Conservation (phyloP, 108 stramenopile species). For the Skeletonema tropicum region DNA sequence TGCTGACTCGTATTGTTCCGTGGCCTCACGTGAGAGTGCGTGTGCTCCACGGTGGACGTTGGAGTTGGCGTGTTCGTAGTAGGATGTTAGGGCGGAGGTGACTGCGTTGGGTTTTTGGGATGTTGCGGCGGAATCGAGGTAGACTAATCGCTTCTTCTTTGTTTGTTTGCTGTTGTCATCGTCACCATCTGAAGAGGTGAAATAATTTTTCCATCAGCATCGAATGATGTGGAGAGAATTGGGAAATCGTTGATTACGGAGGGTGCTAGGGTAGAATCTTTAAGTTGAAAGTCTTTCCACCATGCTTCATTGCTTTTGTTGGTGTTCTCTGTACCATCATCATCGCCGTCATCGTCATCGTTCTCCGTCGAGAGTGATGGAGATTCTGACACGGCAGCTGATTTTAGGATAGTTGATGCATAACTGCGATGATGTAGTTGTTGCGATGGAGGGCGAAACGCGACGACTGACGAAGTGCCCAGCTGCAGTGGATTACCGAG, state of each 20-base stretch:
- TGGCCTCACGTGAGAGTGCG: slow-evolving; percentile 82
- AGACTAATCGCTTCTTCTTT: slow-evolving; percentile 76
- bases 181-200: not conserved
- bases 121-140: slow-evolving; percentile 96
- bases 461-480: not conserved
- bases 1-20: slow-evolving; percentile 87
- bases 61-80: slow-evolving; percentile 79
- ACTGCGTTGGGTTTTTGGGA: slow-evolving; percentile 93
- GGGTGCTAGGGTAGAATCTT: slow-evolving; percentile 34
- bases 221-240: slow-evolving; percentile 40
- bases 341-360: not conserved
- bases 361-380: not conserved
- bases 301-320: slow-evolving; percentile 7
- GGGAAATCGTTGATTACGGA: slow-evolving; percentile 51
- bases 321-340: not conserved
- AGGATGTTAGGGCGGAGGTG: slow-evolving; percentile 69
- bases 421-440: not conserved
- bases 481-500: not conserved
- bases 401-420: not conserved
- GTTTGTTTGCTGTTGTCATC: slow-evolving; percentile 2
- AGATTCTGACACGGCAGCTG: not conserved
- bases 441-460: not conserved
- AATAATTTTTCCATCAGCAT: slow-evolving; percentile 31
- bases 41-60: slow-evolving; percentile 98
- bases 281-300: slow-evolving; percentile 47